Evolutionary conservation across 495 filamentous ascomycete species (phyloP), one percentile per base, ranked within the genome.

Genomic region (Pseudevernia furfuracea): DNA sequence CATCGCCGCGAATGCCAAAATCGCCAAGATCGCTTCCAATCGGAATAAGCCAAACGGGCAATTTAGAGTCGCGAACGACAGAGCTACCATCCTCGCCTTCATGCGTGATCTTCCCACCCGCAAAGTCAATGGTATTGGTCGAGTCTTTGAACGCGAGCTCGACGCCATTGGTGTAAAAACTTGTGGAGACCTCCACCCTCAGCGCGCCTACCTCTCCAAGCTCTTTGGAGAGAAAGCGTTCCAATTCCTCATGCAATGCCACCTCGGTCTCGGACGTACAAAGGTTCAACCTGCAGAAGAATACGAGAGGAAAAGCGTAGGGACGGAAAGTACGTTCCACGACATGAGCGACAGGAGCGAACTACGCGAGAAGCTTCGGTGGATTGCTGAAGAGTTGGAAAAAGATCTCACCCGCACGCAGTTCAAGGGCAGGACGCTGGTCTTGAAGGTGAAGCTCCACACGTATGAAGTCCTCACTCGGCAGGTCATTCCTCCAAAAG

Each of bases 11-110:
- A 99, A 97, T 74, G 86, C 92, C 3, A 93, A 89, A 70, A 78
- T 99, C 8, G 93, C 95, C 25, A 99, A 98, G 75, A 96, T 99
- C 37, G 86, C 86, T 59, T 95, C 90, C 23, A 97, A 99, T 70
- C 84, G 84, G 67, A 97, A 97, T 75, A 97, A 99, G 70, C 94
- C 94, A 5, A 96, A 99, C 65, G 95, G 94, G 0, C 95, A 97
- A 70, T 97, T 88, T 66, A 71, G 81, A 12, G 78, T 97, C 8
- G 82, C 87, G 0, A 88, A 81, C 61, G 86, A 92, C 21, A 79
- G 92, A 25, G 71, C 75, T 28, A 81, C 85, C 4, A 87, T 97
- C 65, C 86, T 96, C 84, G 75, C 81, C 3, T 97, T 97, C 72
- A 95, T 97, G 90, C 80, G 78, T 11, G 78, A 86, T 23, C 80